phyloP scores from a whole-genome alignment of 2,329 filamentous ascomycete genomes.

The Trichoderma semiorbis region DNA sequence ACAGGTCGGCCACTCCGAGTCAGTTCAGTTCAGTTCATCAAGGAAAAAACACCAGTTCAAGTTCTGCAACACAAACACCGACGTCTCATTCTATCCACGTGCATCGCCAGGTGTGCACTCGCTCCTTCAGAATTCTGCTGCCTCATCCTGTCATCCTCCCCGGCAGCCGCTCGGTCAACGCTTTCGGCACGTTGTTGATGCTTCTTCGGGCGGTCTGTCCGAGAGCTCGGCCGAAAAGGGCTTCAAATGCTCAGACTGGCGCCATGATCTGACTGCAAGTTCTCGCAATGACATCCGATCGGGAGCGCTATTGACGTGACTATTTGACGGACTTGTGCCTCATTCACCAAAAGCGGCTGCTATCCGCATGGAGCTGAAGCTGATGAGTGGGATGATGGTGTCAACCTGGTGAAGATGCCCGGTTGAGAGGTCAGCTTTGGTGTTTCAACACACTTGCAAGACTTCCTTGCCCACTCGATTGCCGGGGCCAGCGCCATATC shows the following conservation, averaged over 20 bases:
- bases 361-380: not conserved
- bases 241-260: not conserved
- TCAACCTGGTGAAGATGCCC: not conserved
- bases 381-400: not conserved
- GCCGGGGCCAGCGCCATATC: not conserved
- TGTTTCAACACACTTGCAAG: not conserved
- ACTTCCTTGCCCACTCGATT: not conserved
- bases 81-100: constrained; percentile 3
- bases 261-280: not conserved
- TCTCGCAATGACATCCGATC: not conserved
- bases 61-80: not conserved
- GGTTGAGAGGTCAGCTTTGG: not conserved
- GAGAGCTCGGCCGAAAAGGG: not conserved
- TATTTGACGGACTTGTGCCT: not conserved
- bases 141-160: not conserved
- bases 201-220: not conserved
- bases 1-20: constrained; percentile 9
- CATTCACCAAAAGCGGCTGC: not conserved
- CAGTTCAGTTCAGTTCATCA: not conserved
- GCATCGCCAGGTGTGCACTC: not conserved
- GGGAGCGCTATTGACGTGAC: not conserved
- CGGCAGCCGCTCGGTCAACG: constrained; percentile 5
- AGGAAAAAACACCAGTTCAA: not conserved
- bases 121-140: not conserved
- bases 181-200: not conserved